Conservation (phyloP, 2,329 filamentous ascomycete species). For the Eutypella sp. region DNA sequence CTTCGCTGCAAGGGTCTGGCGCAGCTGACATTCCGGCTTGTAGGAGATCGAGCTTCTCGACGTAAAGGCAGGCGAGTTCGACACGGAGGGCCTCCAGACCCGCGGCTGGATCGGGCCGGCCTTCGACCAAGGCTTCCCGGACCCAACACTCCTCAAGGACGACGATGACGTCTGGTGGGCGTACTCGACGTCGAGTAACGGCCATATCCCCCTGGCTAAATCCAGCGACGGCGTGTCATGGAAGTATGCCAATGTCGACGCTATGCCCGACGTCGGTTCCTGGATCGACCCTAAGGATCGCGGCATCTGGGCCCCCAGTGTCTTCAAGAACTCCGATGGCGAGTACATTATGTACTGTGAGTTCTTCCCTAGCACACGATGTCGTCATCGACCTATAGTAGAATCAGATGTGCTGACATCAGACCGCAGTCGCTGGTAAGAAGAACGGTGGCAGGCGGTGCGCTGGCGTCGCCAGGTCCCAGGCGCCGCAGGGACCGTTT, state of each 20-base stretch:
- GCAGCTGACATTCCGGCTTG: not conserved
- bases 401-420: too few relatives aligned
- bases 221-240: not conserved
- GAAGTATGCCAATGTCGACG: not conserved
- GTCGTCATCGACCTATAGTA: not conserved
- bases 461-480: not conserved
- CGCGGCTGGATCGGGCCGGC: not conserved
- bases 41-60: not conserved
- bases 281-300: not conserved
- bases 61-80: not conserved
- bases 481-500: slow-evolving; percentile 1
- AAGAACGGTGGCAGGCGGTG: not conserved
- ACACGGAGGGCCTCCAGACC: not conserved
- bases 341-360: slow-evolving; percentile 5
- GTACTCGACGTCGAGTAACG: not conserved
- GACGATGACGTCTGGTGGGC: not conserved
- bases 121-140: not conserved
- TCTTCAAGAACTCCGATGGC: not conserved
- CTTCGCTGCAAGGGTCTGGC: not conserved
- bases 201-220: not conserved
- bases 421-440: slow-evolving; percentile 1
- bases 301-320: not conserved
- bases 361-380: not conserved
- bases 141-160: not conserved
- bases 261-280: not conserved